Base-by-base conservation (phyloP, 2,329 filamentous ascomycete species). In the Cladorrhinum sp. region DNA sequence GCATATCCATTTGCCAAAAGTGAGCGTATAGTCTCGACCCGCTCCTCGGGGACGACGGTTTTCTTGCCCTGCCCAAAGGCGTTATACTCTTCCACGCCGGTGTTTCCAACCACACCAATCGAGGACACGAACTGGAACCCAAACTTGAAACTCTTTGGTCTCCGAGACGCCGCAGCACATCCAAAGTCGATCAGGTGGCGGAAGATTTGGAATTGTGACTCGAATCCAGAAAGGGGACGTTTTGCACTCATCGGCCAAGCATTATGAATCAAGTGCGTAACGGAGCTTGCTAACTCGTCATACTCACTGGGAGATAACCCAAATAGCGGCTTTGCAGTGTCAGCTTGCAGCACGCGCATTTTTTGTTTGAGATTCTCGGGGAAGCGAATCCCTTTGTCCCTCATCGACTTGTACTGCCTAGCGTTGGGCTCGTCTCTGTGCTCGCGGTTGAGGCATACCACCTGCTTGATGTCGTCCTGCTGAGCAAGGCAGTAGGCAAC, bases 251-350 rank as follows among this genome's bases (percentile, higher is more conserved):
- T 82, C 0, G 76, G 77, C 79, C 79, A 84, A 0, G 79, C 81
- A 53, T 78, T 81, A 66, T 83, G 80, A 20, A 81, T 59, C 45
- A 85, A 76, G 60, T 82, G 77, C 0, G 81, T 84, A 8, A 78
- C 78, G 1, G 56, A 65, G 0, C 63, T n/a, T 0, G 71, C 65
- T 0, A 84, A 72, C 0, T 54, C 22, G 2, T 68, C 45, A 63
- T 84, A 83, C 1, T 74, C 69, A 3, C 65, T 45, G 0, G 59
- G 16, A 0, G 70, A 22, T 0, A 85, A 70, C 0, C 81, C 81
- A 0, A 85, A 73, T 2, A 65, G 58, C 0, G 74, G 69, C 29
- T 79, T 77, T 0, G 72, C 66, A 0, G 70, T 74, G 62, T 82
- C 77, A 0, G 76, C 74, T 45, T 77, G 72, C 20, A 79, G 62